Conservation (phyloP, 352 stramenopile species). For the Pythium phragmitis region DNA sequence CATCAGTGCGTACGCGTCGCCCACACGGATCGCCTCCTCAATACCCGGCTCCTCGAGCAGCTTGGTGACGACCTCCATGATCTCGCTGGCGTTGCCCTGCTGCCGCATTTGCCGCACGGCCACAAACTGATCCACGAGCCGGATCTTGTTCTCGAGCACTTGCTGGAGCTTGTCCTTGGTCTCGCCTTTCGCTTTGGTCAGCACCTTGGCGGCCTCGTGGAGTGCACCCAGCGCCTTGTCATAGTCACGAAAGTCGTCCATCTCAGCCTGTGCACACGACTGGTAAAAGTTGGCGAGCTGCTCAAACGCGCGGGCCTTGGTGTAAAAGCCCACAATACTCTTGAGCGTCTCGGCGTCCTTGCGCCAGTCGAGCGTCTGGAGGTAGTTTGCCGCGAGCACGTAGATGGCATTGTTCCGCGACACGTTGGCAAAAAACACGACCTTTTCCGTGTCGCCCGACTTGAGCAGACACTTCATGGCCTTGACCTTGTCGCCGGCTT, state of each 20-base stretch:
- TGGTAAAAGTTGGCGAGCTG: slow-evolving; percentile 92
- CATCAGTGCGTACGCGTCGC: slow-evolving; percentile 89
- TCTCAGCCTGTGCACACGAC: slow-evolving; percentile 89
- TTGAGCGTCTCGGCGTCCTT: slow-evolving; percentile 91
- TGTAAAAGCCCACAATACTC: slow-evolving; percentile 94
- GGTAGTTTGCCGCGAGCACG: slow-evolving; percentile 93
- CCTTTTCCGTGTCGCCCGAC: slow-evolving; percentile 93
- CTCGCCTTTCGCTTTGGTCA: slow-evolving; percentile 71
- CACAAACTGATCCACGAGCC: slow-evolving; percentile 87
- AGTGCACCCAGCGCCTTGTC: slow-evolving; percentile 90
- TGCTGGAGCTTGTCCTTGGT: slow-evolving; percentile 68
- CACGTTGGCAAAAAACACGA: slow-evolving; percentile 94
- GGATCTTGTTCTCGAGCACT: slow-evolving; percentile 58
- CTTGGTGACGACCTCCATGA: slow-evolving; percentile 73
- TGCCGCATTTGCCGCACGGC: slow-evolving; percentile 38
- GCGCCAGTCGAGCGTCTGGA: slow-evolving; percentile 94
- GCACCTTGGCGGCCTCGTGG: slow-evolving; percentile 87
- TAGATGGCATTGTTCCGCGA: slow-evolving; percentile 94
- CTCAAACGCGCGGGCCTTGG: slow-evolving; percentile 91
- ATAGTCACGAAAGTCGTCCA: slow-evolving; percentile 95
- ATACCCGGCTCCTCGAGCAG: slow-evolving; percentile 85
- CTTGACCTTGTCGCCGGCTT: slow-evolving; percentile 90
- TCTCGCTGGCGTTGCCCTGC: slow-evolving; percentile 56
- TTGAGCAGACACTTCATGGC: slow-evolving; percentile 96
- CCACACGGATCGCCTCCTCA: slow-evolving; percentile 84